Base-by-base conservation (phyloP, 108 stramenopile species). In the Cyclostephanos invisitatus region DNA sequence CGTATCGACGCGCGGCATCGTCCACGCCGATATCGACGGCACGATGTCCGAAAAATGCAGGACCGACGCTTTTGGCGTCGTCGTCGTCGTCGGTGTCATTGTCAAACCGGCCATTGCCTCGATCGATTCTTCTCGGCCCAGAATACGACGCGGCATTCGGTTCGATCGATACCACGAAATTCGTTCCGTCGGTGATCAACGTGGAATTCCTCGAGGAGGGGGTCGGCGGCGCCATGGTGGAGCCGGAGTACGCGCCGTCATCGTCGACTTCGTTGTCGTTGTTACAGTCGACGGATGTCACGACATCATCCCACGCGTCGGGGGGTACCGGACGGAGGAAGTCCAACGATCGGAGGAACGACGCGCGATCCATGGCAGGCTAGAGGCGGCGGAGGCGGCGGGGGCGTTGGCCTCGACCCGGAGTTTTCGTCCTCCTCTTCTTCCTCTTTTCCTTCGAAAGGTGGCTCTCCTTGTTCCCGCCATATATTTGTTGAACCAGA, bases 271-370 rank as follows among this genome's bases (percentile, higher is more conserved):
- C 28, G 22, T 40, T 32, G 56, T 29, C 57, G 44, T 42, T 38
- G 35, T n/a, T 27, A 5, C 28, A 21, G 53, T 32, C 18, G 36
- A 14, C 24, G 38, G 35, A 32, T 27, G 28, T 29, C 7, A 57
- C 56, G 54, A 53, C 36, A 21, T 12, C 9, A 3, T 61, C 47
- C 77, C 77, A 78, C 0, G 61, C 49, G 29, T 38, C 37, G 10
- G 64, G 65, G 47, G 64, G 70, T 4, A 78, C 59, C 22, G 50
- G 77, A n/a, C 69, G 64, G 27, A 78, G 70, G 29, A 50, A 78
- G 35, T 64, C 57, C 7, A 70, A 51, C 18, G 77, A 70, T 37
- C 70, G 61, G 48, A 78, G 77, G 51, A 78, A 78, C 37, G 77
- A 35, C 21, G 65, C 69, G 2, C 77, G 69, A 63, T 78, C 77